Conservation (phyloP, 2,329 filamentous ascomycete species). For the Coniochaeta ligniaria region DNA sequence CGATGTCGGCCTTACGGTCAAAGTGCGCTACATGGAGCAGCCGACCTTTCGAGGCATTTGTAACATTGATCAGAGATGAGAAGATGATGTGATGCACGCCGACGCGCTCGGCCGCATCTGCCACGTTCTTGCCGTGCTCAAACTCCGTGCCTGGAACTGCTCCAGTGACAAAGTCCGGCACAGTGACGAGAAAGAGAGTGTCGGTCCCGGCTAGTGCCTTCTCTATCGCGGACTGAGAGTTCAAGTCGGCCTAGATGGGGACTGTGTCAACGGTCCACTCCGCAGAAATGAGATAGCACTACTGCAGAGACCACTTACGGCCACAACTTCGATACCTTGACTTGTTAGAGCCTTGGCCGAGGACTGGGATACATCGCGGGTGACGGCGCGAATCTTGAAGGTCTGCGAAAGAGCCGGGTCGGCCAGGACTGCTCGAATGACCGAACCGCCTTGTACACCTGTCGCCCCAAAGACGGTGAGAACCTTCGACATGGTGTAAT, state of each 20-base stretch:
- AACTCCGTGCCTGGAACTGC: conserved; percentile 9
- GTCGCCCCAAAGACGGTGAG: conserved; percentile 39
- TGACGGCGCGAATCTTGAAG: conserved; percentile 39
- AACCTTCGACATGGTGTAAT: background rate
- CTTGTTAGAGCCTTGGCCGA: conserved; percentile 28
- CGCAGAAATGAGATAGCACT: conserved; percentile 1
- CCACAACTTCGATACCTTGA: conserved; percentile 35
- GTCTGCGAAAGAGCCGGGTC: conserved; percentile 35
- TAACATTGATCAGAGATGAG: conserved; percentile 22
- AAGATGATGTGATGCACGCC: conserved; percentile 25
- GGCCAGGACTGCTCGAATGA: conserved; percentile 35
- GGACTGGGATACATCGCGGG: conserved; percentile 33
- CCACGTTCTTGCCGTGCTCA: conserved; percentile 33
- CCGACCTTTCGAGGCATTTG: conserved; percentile 14
- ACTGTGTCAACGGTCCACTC: background rate
- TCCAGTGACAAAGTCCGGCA: conserved; percentile 8
- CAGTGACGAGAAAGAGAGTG: conserved; percentile 31
- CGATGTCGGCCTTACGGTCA: conserved; percentile 34
- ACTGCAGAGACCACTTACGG: conserved; percentile 13
- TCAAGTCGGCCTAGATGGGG: conserved; percentile 29
- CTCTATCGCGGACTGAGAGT: conserved; percentile 23
- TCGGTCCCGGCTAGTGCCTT: conserved; percentile 32
- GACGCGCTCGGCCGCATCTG: conserved; percentile 22
- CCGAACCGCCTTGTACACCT: conserved; percentile 40
- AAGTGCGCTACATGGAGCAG: conserved; percentile 10